These are phyloP conservation scores for Aureobasidium sp. DNA, from an alignment of 2,329 filamentous ascomycete genomes.

Conservation along the genomic window DNA sequence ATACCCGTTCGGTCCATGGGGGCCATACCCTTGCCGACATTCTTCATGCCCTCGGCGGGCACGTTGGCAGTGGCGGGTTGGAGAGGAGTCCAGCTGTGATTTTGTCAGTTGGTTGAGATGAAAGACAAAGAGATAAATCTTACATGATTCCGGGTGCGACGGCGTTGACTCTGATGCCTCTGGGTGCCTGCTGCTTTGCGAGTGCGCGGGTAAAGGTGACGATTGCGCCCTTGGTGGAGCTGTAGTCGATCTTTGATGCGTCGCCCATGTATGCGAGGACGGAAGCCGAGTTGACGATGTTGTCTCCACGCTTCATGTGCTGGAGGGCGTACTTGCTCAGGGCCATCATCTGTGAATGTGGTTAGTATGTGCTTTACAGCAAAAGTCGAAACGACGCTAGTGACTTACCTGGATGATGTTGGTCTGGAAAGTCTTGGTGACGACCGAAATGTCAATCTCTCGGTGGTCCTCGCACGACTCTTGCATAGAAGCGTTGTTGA, in stretches of 20 bases:
- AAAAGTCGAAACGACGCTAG: too few relatives aligned
- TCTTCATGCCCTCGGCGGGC: conserved; percentile 22
- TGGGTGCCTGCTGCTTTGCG: conserved; percentile 46
- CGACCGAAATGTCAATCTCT: conserved; percentile 48
- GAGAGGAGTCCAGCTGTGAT: conserved; percentile 33
- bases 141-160: conserved; percentile 25
- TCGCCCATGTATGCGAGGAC: conserved; percentile 48
- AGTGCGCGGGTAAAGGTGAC: conserved; percentile 49
- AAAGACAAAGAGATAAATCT: background rate
- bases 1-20: conserved; percentile 27
- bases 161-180: conserved; percentile 50
- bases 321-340: conserved; percentile 51
- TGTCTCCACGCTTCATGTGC: conserved; percentile 46
- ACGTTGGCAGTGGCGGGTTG: conserved; percentile 37
- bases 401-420: conserved; percentile 43
- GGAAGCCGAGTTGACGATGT: conserved; percentile 47
- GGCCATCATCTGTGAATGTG: conserved; percentile 43
- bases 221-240: conserved; percentile 53
- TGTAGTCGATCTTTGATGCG: conserved; percentile 43
- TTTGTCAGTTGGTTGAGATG: background rate
- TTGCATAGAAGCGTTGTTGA: conserved; percentile 56
- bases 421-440: conserved; percentile 51
- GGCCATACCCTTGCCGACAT: conserved; percentile 22
- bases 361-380: background rate
- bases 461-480: conserved; percentile 46